phyloP scores from a whole-genome alignment of 1,284 basidiomycete genomes.

The Pisolithus thermaeus region DNA sequence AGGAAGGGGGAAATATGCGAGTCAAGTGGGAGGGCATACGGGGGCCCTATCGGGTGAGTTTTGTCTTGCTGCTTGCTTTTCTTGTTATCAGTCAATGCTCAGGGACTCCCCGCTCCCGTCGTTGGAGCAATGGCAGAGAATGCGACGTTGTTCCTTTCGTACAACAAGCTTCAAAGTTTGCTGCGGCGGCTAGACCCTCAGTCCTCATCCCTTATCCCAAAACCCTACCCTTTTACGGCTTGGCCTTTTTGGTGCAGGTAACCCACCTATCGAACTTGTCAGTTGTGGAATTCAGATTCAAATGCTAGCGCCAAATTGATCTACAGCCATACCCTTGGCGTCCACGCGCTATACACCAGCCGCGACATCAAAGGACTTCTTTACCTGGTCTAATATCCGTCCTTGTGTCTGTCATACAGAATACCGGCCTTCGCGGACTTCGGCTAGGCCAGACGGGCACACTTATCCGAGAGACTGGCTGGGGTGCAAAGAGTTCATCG shows the following conservation, averaged over 20 bases:
- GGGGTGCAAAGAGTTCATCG: constrained; percentile 79
- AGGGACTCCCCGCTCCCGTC: constrained; percentile 92
- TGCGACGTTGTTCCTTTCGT: constrained; percentile 84
- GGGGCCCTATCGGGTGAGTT: constrained; percentile 80
- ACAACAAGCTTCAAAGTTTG: constrained; percentile 75
- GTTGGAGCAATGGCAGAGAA: constrained; percentile 93
- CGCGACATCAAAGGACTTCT: constrained; percentile 5
- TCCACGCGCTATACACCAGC: constrained; percentile 2
- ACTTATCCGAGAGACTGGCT: constrained; percentile 89
- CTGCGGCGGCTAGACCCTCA: constrained; percentile 39
- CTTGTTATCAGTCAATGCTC: neutral
- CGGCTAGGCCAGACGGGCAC: constrained; percentile 98
- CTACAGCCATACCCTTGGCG: constrained; percentile 18
- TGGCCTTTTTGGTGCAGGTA: constrained; percentile 77
- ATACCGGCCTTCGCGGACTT: constrained; percentile 75
- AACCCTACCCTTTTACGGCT: constrained; percentile 64
- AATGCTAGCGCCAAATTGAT: constrained; percentile 49
- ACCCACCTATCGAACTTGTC: constrained; percentile 81
- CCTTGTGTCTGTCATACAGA: constrained; percentile 58
- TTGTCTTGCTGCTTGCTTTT: neutral
- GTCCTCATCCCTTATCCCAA: constrained; percentile 20
- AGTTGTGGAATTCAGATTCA: constrained; percentile 99
- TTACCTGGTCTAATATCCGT: constrained; percentile 68
- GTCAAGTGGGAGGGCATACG: constrained; percentile 58
- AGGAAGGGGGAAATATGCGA: neutral